Evolutionary conservation across 2,329 filamentous ascomycete genomes (phyloP), one percentile per base, ranked within the genome.

Genomic region (Talaromyces marneffei): DNA sequence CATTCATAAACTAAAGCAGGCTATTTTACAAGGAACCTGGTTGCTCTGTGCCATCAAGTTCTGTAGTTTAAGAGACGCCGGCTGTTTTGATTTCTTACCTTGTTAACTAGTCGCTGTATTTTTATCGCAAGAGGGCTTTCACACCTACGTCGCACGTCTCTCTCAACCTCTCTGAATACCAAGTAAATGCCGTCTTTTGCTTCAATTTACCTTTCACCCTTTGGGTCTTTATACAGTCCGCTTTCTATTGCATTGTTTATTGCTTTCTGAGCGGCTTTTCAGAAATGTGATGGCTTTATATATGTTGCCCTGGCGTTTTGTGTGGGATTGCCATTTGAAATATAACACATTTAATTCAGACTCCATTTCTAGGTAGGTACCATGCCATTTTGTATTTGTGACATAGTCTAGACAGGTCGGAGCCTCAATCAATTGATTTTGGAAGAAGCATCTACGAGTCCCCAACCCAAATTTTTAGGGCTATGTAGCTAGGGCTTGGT

Each of bases 91-190:
- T n/a, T 25, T 27, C 42, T 16, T 35, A 5, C 29, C 20, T 52
- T 40, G 31, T 39, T 23, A 18, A 4, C 27, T 37, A n/a, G 46
- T 60, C 25, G 8, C 18, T 60, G 57, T 60, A 60, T 60, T 44
- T 42, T 54, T 60, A 42, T 44, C 23, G n/a, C 18, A n/a, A 25
- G 23, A 7, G 8, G 14, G 54, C 14, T 29, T 25, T 31, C 46
- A 50, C 31, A 20, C 14, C 44, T 50, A 31, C 37, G 12, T 18
- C 39, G 8, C 10, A 37, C 20, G 6, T 31, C 20, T 27, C 4
- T 35, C 29, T 39, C 4, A 58, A 27, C 35, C 12, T 35, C 16
- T 4, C 16, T 3, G 18, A 40, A 29, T 56, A 40, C 37, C 37
- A 14, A 16, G 35, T 35, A 18, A 20, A 16, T 12, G 48, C 29